Base-by-base conservation (phyloP, 2,329 filamentous ascomycete genomes). In the Atkinsonella texensis region DNA sequence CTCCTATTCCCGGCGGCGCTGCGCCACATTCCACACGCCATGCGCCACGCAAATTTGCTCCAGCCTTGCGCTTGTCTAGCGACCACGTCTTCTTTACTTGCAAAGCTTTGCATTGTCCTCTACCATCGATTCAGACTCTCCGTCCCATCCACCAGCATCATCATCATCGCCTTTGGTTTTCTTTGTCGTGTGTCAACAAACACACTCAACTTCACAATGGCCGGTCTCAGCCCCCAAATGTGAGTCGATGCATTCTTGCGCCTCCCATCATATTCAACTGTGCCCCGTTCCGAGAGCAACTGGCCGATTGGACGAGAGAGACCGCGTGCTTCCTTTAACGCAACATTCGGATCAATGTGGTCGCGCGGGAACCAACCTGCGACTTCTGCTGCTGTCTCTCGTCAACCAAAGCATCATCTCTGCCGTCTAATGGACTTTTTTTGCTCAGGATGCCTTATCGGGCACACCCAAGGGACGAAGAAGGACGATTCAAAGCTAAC, bases 141-240 rank as follows among this genome's bases (percentile, higher is more conserved):
- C n/a, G 12, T 32, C 49, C 11, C 48, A 35, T 41, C 15, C 15
- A n/a, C 28, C 23, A 13, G 31, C 18, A 23, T 12, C 40, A 42
- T 23, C 40, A n/a, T 42, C 40, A 35, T 28, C 35, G 45, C 48
- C 44, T 53, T 52, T 53, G 9, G 3, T n/a, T n/a, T 10, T 42
- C 10, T 41, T 46, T 43, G 40, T 48, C 52, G 41, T 40, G 31
- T 39, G 32, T 39, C 40, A 32, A 18, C 20, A 38, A 52, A n/a
- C 40, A 17, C n/a, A 40, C 28, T 12, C 11, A 13, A 39, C 4
- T 51, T 38, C 67, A 81, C 70, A 67, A 84, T 84, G 81, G 79
- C 69, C 62, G 69, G 70, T 54, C 70, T 85, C 61, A 81, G 74
- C 63, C 76, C 81, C 61, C 81, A 84, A 68, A 73, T 84, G 81